Conservation (phyloP, 805 yeast species). For the Barnettozyma siamensis region DNA sequence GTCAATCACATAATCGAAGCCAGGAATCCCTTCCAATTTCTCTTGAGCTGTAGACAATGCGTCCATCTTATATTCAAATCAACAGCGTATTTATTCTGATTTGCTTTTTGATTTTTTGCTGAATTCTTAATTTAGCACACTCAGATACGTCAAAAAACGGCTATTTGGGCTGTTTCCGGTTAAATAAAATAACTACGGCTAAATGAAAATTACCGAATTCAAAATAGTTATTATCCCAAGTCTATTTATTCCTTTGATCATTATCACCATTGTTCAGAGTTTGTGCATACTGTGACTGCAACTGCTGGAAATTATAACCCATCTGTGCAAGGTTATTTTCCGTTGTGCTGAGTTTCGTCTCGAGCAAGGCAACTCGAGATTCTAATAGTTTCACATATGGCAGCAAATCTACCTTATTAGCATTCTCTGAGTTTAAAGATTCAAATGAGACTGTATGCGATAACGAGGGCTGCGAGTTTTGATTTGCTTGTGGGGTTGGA, state of each 20-base stretch:
- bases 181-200: too few species aligned
- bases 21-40: constrained; percentile 48
- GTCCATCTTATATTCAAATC: constrained; percentile 12
- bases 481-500: neutral
- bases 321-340: constrained; percentile 20
- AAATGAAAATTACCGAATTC: too few species aligned
- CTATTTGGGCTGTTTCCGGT: too few species aligned
- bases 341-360: constrained; percentile 15
- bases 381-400: constrained; percentile 21
- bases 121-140: too few species aligned
- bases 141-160: too few species aligned
- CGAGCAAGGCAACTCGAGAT: constrained; percentile 17
- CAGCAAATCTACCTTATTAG: constrained; percentile 10
- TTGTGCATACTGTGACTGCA: neutral
- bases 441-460: constrained; percentile 1
- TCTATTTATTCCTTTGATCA: too few species aligned
- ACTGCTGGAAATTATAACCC: constrained; percentile 12
- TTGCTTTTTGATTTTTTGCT: too few species aligned
- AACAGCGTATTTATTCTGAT: too few species aligned
- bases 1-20: constrained; percentile 50
- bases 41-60: constrained; percentile 19
- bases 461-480: neutral
- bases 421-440: constrained; percentile 2
- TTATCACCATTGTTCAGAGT: neutral
- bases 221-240: neutral